phyloP scores from a whole-genome alignment of 163 green algal species.

The Scenedesmus sp. region DNA sequence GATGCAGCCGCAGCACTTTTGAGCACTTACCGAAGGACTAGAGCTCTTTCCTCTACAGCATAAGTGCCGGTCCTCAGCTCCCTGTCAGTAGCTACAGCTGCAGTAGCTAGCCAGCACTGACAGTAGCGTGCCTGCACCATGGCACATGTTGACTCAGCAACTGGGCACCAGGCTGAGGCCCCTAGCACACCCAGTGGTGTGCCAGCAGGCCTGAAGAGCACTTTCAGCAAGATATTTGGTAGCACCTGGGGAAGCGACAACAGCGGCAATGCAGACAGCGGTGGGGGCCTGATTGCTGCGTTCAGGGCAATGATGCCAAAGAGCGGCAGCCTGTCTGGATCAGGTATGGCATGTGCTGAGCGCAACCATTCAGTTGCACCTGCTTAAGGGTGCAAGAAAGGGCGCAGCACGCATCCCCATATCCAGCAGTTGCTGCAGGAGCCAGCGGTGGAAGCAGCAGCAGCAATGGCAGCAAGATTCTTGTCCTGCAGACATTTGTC shows the following conservation, averaged over 20 bases:
- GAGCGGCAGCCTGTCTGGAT: conserved; percentile 11
- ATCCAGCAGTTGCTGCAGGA: neutral
- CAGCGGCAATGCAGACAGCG: conserved; percentile 20
- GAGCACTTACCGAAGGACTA: neutral
- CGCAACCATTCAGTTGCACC: neutral
- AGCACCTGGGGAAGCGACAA: conserved; percentile 20
- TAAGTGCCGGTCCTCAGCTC: neutral
- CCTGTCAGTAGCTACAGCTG: neutral
- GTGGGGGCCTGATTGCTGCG: conserved; percentile 44
- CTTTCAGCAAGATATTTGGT: conserved; percentile 51
- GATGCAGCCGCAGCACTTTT: neutral
- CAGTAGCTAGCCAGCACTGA: neutral
- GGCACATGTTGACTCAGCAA: neutral
- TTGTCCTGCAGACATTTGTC: neutral
- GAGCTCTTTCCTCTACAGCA: neutral
- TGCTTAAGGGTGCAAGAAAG: neutral
- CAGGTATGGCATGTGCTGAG: neutral
- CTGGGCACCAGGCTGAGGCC: neutral
- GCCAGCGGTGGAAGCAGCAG: neutral
- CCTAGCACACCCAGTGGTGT: conserved; percentile 5
- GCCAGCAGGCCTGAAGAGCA: conserved; percentile 43
- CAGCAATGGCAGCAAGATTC: neutral
- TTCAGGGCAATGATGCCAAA: conserved; percentile 53
- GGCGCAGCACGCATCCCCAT: neutral
- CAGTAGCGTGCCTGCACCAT: neutral